Evolutionary conservation across 768 basidiomycete genomes (phyloP).

Genomic region (Lactifluus piperatus): DNA sequence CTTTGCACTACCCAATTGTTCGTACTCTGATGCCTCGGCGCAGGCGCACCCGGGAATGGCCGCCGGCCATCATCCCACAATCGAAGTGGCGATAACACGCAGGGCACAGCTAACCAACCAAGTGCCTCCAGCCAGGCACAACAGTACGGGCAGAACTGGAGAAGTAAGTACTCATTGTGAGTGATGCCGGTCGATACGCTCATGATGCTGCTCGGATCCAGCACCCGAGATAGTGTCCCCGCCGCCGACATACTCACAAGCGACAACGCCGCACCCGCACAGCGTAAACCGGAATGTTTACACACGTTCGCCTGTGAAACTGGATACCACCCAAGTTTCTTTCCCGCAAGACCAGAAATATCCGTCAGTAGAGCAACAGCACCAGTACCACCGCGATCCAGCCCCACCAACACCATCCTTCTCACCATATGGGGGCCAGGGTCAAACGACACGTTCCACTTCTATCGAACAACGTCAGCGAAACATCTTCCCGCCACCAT

Average conservation of each 20-base stretch:
- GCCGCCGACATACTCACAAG: not conserved
- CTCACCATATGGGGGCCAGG: too few relatives aligned
- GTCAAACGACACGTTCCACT: too few relatives aligned
- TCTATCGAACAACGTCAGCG: too few relatives aligned
- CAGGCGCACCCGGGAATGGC: not conserved
- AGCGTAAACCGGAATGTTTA: too few relatives aligned
- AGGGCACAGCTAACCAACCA: not conserved
- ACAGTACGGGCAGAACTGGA: not conserved
- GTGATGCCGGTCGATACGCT: not conserved
- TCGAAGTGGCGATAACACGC: not conserved
- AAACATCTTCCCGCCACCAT: too few relatives aligned
- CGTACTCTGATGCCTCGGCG: not conserved
- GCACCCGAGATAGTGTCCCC: too few relatives aligned
- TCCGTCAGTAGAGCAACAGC: too few relatives aligned
- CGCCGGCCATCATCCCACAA: not conserved
- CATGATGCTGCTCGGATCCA: not conserved
- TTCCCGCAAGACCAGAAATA: too few relatives aligned
- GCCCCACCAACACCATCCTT: too few relatives aligned
- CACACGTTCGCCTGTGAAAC: too few relatives aligned
- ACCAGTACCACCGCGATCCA: too few relatives aligned
- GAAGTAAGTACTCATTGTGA: not conserved
- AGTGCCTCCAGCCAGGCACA: not conserved
- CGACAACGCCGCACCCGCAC: not conserved
- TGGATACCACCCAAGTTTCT: too few relatives aligned
- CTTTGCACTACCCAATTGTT: not conserved